These are phyloP conservation scores for Pseudocohnilembus persalinus DNA, from an alignment of 169 alveolate genomes.

Conservation along the genomic window DNA sequence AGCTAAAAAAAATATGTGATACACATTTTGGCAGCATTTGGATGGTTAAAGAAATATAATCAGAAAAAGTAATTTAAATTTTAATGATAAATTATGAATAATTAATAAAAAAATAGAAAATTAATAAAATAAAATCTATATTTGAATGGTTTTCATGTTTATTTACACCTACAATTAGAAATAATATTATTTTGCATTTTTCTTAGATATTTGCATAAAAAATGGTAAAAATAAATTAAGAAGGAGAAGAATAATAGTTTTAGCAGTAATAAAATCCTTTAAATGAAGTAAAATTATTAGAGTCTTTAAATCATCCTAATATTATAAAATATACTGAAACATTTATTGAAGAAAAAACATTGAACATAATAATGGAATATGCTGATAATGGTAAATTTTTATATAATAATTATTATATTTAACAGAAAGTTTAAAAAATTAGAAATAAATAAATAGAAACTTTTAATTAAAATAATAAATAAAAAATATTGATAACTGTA, in stretches of 20 bases:
- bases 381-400: constrained; percentile 66
- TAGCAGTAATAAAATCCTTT: constrained; percentile 25
- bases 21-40: neutral
- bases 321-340: constrained; percentile 65
- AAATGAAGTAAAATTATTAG: constrained; percentile 59
- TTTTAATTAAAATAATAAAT: too few relatives aligned
- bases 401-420: too few relatives aligned
- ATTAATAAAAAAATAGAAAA: too few relatives aligned
- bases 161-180: too few relatives aligned
- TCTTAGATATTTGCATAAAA: neutral
- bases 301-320: constrained; percentile 68
- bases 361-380: constrained; percentile 74
- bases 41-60: neutral
- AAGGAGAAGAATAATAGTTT: constrained; percentile 25
- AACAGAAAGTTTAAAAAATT: too few relatives aligned
- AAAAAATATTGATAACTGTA: neutral
- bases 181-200: too few relatives aligned
- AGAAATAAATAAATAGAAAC: neutral
- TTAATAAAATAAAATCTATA: too few relatives aligned
- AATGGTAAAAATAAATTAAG: neutral
- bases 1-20: neutral
- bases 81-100: too few relatives aligned
- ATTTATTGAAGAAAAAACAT: constrained; percentile 60
- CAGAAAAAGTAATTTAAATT: neutral
- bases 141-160: too few relatives aligned